phyloP scores from a whole-genome alignment of 768 basidiomycete species.

The Mycena polygramma region DNA sequence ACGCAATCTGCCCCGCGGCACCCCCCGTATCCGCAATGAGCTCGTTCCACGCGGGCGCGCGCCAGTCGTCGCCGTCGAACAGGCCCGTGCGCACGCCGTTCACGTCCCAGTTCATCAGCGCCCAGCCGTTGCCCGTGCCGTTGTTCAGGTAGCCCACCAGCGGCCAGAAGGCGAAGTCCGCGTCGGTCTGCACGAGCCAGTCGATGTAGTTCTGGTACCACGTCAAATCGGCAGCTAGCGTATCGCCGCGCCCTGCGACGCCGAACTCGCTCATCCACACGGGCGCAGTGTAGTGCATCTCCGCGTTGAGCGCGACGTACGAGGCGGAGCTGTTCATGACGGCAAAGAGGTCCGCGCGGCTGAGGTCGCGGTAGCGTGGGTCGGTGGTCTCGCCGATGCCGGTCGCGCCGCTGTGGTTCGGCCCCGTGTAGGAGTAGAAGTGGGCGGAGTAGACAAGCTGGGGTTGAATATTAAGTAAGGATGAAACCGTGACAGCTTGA shows the following conservation, averaged over 20 bases:
- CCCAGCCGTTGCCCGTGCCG: slow-evolving; percentile 33
- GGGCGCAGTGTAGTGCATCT: slow-evolving; percentile 38
- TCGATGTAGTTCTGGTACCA: slow-evolving; percentile 36
- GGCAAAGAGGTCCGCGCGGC: slow-evolving; percentile 22
- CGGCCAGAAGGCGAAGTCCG: slow-evolving; percentile 34
- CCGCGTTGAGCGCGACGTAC: slow-evolving; percentile 29
- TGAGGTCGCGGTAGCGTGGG: slow-evolving; percentile 33
- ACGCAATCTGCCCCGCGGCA: slow-evolving; percentile 11
- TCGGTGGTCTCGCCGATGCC: slow-evolving; percentile 36
- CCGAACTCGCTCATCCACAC: slow-evolving; percentile 37
- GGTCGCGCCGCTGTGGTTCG: slow-evolving; percentile 35
- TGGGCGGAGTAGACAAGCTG: slow-evolving; percentile 37
- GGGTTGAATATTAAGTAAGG: too few species aligned
- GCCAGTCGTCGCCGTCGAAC: slow-evolving; percentile 36
- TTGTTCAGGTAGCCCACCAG: slow-evolving; percentile 35
- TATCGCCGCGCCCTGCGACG: slow-evolving; percentile 18
- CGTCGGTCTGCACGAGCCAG: slow-evolving; percentile 30
- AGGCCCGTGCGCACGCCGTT: slow-evolving; percentile 22
- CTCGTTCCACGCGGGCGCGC: slow-evolving; percentile 27
- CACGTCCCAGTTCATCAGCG: slow-evolving; percentile 36
- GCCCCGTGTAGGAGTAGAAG: slow-evolving; percentile 38
- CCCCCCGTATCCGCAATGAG: slow-evolving; percentile 1
- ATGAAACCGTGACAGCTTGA: background rate
- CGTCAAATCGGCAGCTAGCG: background rate
- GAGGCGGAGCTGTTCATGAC: slow-evolving; percentile 20